Evolutionary conservation across 805 yeast genomes (phyloP), one percentile per base, ranked within the genome.

Genomic region (Barnettozyma siamensis): DNA sequence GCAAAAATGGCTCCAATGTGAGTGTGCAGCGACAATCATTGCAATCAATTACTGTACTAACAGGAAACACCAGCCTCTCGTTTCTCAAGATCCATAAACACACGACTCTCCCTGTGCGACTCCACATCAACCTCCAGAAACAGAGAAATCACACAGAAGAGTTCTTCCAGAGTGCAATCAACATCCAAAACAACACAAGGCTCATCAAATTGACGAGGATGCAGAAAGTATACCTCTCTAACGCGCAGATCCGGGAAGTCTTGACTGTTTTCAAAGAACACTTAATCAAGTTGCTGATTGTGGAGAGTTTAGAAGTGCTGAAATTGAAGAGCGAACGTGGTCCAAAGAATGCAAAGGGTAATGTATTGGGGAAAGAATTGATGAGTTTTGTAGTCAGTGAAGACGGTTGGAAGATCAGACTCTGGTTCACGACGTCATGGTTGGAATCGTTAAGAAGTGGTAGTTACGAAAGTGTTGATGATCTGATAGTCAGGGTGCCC

Each of bases 331-430:
- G 27, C 13, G 41, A 30, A 9, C 33, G 16, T 5, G 29, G 13
- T 11, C 5, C 13, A 7, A 13, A 13, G 5, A 26, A 9, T 6
- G n/a, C 6, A 20, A 5, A 20, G 7, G 18, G n/a, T 17, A 33
- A 26, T 17, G 30, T 16, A 3, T 17, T 27, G 21, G 28, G 33
- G 10, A 35, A 33, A 16, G 44, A 30, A 11, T 13, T 12, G n/a
- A 19, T 41, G 29, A 26, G 35, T 19, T 29, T 37, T 33, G 33
- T 37, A 9, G 10, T 41, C 15, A 24, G 19, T 30, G 27, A 33
- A 11, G 19, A 48, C 18, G 55, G 55, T 4, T 53, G 55, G 55
- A 50, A 44, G 20, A 52, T 52, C 11, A 35, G 38, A 15, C 15
- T 54, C 1, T 35, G 37, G 1, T 36, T 46, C 16, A 37, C 35